These are phyloP conservation scores for Podospora fimiseda DNA, from an alignment of 495 filamentous ascomycete genomes.

Conservation along the genomic window DNA sequence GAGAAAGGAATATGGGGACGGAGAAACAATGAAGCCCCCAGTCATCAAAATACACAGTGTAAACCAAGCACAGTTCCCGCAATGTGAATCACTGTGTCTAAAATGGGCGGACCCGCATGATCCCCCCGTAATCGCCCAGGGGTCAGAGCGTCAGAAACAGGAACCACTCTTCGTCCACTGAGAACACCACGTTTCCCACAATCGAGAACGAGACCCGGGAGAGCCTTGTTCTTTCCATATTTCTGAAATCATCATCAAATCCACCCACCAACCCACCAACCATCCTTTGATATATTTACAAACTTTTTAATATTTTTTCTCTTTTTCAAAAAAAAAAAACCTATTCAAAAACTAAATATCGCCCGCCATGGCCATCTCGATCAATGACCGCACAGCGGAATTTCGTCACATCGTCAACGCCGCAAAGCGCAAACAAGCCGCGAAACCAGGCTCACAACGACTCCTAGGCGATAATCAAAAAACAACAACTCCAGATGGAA, in stretches of 20 bases:
- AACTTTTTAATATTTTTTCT: too few species aligned
- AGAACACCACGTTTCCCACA: conserved; percentile 10
- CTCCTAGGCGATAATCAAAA: conserved; percentile 71
- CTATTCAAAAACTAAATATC: background rate
- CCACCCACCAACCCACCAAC: background rate
- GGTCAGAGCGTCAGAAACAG: conserved; percentile 14
- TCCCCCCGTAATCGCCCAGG: background rate
- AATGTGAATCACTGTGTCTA: background rate
- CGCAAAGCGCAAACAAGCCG: conserved; percentile 65
- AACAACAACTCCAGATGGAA: conserved; percentile 59
- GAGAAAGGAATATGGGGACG: too few species aligned
- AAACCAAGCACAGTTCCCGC: conserved; percentile 6
- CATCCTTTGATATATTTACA: too few species aligned
- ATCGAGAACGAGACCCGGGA: too few species aligned
- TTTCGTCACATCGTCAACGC: conserved; percentile 85
- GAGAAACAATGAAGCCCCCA: too few species aligned
- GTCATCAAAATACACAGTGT: conserved; percentile 2
- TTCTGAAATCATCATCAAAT: background rate
- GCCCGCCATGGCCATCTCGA: conserved; percentile 55
- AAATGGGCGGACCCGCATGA: too few species aligned
- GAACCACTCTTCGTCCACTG: too few species aligned
- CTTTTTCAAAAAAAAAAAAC: background rate
- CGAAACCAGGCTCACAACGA: conserved; percentile 68
- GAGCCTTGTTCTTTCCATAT: too few species aligned
- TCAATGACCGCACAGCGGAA: conserved; percentile 94